These are phyloP conservation scores for Rhododendron henanense DNA, from an alignment of 148 eudicot genomes.

Conservation along the genomic window DNA sequence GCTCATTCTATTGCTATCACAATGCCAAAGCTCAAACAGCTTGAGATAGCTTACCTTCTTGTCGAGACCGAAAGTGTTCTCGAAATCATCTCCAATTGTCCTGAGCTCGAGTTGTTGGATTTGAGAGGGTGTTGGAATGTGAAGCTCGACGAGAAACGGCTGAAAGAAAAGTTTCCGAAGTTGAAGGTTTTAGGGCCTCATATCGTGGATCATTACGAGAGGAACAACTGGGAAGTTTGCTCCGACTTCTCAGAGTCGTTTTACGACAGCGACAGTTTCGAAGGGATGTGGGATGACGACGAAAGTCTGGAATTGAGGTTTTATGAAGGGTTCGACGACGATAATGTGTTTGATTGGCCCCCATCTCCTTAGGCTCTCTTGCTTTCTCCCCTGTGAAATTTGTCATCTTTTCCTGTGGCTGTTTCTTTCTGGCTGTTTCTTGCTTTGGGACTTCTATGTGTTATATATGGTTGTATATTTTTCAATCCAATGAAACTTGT, in stretches of 20 bases:
- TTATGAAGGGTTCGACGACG: slow-evolving; percentile 38
- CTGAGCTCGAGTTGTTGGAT: slow-evolving; percentile 53
- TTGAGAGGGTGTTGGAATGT: slow-evolving; percentile 78
- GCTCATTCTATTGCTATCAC: slow-evolving; percentile 57
- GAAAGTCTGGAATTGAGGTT: slow-evolving; percentile 35
- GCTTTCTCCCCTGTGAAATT: slow-evolving; percentile 24
- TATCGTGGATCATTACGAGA: slow-evolving; percentile 46
- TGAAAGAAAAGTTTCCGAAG: slow-evolving; percentile 45
- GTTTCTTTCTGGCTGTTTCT: neutral
- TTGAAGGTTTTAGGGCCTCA: slow-evolving; percentile 58
- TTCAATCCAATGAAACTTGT: slow-evolving; percentile 1
- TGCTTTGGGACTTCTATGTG: neutral
- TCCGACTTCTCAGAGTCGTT: slow-evolving; percentile 57
- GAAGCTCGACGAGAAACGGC: slow-evolving; percentile 43
- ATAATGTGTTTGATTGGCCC: slow-evolving; percentile 50
- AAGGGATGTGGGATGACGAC: slow-evolving; percentile 54
- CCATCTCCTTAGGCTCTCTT: slow-evolving; percentile 40
- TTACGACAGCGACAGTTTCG: slow-evolving; percentile 56
- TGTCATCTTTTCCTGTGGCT: neutral
- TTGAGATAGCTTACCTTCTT: slow-evolving; percentile 56
- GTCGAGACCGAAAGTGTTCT: slow-evolving; percentile 39
- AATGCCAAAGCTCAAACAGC: slow-evolving; percentile 69
- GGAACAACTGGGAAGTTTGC: slow-evolving; percentile 30
- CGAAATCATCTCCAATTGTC: slow-evolving; percentile 50
- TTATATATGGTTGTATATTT: slow-evolving; percentile 6